Percentiles rank a stretch among this genome's conserved stretches.
phyloP scores from a whole-genome alignment of 768 basidiomycete genomes.

The Mycena epipterygia region DNA sequence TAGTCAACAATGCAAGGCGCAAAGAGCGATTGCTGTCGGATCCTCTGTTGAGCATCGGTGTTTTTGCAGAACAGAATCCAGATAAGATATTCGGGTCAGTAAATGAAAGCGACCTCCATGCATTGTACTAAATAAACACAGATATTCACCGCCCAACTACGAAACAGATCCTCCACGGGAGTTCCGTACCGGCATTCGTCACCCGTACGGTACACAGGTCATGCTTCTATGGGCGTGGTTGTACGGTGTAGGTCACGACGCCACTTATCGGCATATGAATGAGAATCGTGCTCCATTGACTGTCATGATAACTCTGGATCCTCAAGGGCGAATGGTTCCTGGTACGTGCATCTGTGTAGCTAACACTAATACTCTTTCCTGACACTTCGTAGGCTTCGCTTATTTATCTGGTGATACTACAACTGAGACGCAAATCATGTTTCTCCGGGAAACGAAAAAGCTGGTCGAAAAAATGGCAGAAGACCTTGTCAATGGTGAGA shows the following conservation, averaged over 20 bases:
- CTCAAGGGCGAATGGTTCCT: conserved; percentile 7
- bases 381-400: neutral
- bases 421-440: neutral
- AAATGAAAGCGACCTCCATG: neutral
- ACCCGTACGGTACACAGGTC: neutral
- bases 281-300: conserved; percentile 28
- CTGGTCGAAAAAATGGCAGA: conserved; percentile 19
- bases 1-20: neutral
- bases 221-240: neutral
- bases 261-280: conserved; percentile 27
- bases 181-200: neutral
- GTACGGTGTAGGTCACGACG: conserved; percentile 19
- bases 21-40: conserved; percentile 6
- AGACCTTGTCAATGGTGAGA: neutral
- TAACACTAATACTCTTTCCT: neutral
- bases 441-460: neutral
- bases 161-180: neutral
- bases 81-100: conserved; percentile 21
- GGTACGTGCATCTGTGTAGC: neutral
- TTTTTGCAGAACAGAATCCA: conserved; percentile 19
- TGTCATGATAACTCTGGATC: conserved; percentile 18
- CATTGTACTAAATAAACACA: neutral
- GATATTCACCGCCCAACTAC: neutral
- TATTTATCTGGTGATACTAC: neutral
- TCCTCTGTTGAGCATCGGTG: conserved; percentile 1